Evolutionary conservation across 2,329 filamentous ascomycete genomes (phyloP).

Genomic region (Pseudopithomyces chartarum): DNA sequence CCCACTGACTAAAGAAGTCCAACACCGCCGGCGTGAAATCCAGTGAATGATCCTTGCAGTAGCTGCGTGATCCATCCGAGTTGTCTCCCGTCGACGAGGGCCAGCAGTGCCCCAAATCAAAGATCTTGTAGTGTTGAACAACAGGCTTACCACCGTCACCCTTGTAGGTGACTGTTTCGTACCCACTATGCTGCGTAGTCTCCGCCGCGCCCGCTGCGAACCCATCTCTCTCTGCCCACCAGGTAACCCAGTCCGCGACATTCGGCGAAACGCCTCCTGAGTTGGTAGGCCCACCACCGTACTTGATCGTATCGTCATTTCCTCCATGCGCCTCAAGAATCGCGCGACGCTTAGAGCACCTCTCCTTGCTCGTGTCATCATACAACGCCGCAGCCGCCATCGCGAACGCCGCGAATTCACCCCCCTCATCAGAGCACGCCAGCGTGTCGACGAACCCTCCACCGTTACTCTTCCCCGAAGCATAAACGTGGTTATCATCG

Average conservation of each 20-base stretch:
- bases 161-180: not conserved
- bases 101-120: slow-evolving; percentile 3
- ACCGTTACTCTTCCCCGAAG: slow-evolving; percentile 7
- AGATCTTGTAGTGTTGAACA: slow-evolving; percentile 3
- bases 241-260: not conserved
- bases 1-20: slow-evolving; percentile 1
- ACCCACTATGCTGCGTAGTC: not conserved
- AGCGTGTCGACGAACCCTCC: slow-evolving; percentile 8
- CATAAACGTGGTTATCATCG: not conserved
- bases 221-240: slow-evolving; percentile 3
- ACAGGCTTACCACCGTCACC: not conserved
- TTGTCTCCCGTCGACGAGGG: slow-evolving; percentile 5
- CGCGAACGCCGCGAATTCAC: slow-evolving; percentile 7
- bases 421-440: slow-evolving; percentile 7
- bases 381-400: slow-evolving; percentile 3
- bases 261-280: not conserved
- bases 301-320: not conserved
- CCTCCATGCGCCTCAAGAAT: slow-evolving; percentile 6
- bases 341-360: not conserved
- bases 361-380: slow-evolving; percentile 1
- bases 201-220: not conserved
- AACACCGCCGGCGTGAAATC: slow-evolving; percentile 2
- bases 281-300: not conserved
- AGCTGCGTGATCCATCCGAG: not conserved
- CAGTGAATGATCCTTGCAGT: slow-evolving; percentile 3